These are phyloP conservation scores for Tylopilus rubrobrunneus DNA, from an alignment of 768 basidiomycete genomes.

Conservation along the genomic window DNA sequence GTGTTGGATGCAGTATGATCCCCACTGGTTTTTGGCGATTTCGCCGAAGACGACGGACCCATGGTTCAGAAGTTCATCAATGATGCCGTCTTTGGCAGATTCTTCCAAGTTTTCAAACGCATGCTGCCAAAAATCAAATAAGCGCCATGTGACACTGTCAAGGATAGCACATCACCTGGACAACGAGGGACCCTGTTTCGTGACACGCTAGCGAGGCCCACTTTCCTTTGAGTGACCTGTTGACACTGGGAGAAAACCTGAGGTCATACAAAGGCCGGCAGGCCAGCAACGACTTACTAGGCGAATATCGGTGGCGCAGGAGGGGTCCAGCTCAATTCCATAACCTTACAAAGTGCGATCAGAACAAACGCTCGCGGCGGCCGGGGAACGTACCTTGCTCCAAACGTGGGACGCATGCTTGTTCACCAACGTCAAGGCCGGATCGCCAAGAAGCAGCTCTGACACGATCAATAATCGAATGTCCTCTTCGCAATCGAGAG, in stretches of 20 bases:
- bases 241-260: slow-evolving; percentile 45
- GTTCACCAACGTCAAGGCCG: slow-evolving; percentile 81
- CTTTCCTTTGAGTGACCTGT: slow-evolving; percentile 82
- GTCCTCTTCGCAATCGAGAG: slow-evolving; percentile 87
- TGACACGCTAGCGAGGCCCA: slow-evolving; percentile 90
- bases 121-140: slow-evolving; percentile 43
- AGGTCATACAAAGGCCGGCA: not conserved
- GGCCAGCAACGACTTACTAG: slow-evolving; percentile 48
- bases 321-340: slow-evolving; percentile 85
- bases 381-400: slow-evolving; percentile 60
- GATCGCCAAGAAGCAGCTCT: slow-evolving; percentile 79
- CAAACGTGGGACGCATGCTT: slow-evolving; percentile 91
- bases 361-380: not conserved
- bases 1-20: slow-evolving; percentile 82
- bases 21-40: slow-evolving; percentile 86
- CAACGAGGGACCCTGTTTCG: slow-evolving; percentile 85
- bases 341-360: slow-evolving; percentile 51
- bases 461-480: slow-evolving; percentile 79
- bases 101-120: slow-evolving; percentile 85
- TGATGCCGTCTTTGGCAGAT: slow-evolving; percentile 78
- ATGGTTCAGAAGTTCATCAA: slow-evolving; percentile 77
- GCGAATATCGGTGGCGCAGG: slow-evolving; percentile 87
- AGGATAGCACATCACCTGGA: slow-evolving; percentile 51
- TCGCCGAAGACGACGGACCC: slow-evolving; percentile 65
- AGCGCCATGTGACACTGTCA: not conserved